Evolutionary conservation across 345 rosid genomes (phyloP), one percentile per base, ranked within the genome.

Genomic region (Brassica nigra): DNA sequence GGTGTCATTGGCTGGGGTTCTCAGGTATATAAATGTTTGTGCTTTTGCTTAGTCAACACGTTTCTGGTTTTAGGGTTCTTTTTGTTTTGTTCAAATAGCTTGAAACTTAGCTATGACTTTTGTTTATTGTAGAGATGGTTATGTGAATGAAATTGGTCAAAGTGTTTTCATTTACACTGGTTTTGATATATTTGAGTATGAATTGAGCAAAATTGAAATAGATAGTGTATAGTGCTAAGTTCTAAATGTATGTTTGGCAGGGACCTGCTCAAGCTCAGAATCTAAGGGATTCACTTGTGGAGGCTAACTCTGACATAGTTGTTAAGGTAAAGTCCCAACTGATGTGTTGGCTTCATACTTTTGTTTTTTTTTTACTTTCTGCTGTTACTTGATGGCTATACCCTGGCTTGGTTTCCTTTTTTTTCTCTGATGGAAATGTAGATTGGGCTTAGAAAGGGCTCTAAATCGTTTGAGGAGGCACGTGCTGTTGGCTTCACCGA

Each of bases 201-300:
- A n/a, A n/a, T n/a, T n/a, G n/a, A n/a, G 12, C 15, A 62, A 36
- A 30, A 18, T 34, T 74, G 57, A n/a, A 39, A 67, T 73, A 52
- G 20, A 23, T 11, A 1, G 42, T 44, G 3, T 14, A 18, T 61
- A 6, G 36, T 39, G 6, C 47, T 77, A 10, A 62, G 6, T 20
- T 31, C 5, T 2, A 15, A 4, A 6, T 39, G 12, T 28, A 3
- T 49, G 18, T 63, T 63, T 61, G 9, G 18, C 57, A 92, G 98
- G 96, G 93, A 20, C 98, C 98, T 81, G 98, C 98, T 49, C 98
- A 94, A 87, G 98, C 96, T 67, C 97, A 94, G 82, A 94, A 90
- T 75, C 78, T 94, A 79, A 90, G 94, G 83, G 98, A 94, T 85
- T 94, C 98, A 52, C 92, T 94, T 62, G 90, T 84, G 27, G 98